Evolutionary conservation across 2,329 filamentous ascomycete genomes (phyloP), one percentile per base, ranked within the genome.

Genomic region (Chaetomiaceae sp.): DNA sequence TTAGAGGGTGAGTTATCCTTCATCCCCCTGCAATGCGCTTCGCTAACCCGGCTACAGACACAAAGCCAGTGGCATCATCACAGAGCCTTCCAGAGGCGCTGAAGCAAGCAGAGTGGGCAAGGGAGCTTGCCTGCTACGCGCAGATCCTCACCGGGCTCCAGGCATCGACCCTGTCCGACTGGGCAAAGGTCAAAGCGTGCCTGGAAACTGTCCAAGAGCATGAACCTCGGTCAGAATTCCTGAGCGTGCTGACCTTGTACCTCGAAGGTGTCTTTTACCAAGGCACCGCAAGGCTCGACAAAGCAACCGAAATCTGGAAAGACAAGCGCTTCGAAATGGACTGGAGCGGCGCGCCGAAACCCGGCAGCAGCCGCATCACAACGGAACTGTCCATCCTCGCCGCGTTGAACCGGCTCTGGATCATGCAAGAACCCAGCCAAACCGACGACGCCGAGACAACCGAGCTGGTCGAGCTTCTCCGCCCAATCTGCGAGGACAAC

Each of bases 221-320:
- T 76, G 31, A 67, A 74, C 45, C 66, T 65, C 40, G 68, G 69
- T 29, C 68, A 66, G 57, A 71, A 63, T 56, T 74, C 2, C 75
- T 83, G 33, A 68, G 69, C 22, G 72, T 82, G 31, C 75, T 88
- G 40, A 75, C 81, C 6, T 72, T 81, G 39, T 96, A 96, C 68
- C 81, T 96, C 17, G 75, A 79, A 1, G 91, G 87, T 0, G 80
- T 88, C 7, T 87, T 90, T 61, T 75, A 84, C 48, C 92, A 96
- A 72, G 88, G 86, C 17, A 85, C 79, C 5, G 91, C 90, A 15
- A 78, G 90, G 58, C 75, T 94, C 1, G 73, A 81, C n/a, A 72
- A 73, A 2, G 91, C 92, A 3, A 72, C 91, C 14, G 62, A 73
- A 3, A 77, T 85, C 9, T 96, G 89, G 69, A 77, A 81, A 55